Percentiles rank a stretch among this genome's conserved stretches.
phyloP scores from a whole-genome alignment of 2,329 filamentous ascomycete genomes.

The Pyricularia sp. region DNA sequence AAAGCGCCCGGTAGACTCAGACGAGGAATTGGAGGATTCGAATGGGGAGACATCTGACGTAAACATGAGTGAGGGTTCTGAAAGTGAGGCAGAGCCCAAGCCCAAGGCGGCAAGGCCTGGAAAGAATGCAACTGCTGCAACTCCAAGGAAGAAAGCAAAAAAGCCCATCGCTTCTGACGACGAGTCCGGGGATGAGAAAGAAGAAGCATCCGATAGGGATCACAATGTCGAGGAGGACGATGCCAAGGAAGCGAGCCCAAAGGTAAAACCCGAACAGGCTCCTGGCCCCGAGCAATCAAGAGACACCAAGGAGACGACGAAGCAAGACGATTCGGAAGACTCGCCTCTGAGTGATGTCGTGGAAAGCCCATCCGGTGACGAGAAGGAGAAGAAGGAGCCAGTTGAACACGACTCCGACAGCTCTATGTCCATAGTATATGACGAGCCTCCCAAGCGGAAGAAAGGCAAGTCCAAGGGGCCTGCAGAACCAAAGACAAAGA shows the following conservation, averaged over 20 bases:
- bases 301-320: conserved; percentile 12
- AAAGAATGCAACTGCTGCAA: background rate
- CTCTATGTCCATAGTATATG: conserved; percentile 68
- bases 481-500: conserved; percentile 1
- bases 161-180: background rate
- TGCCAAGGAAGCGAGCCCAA: conserved; percentile 16
- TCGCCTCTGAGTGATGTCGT: conserved; percentile 8
- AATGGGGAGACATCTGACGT: conserved; percentile 8
- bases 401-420: conserved; percentile 30
- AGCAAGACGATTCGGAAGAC: conserved; percentile 8
- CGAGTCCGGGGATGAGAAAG: background rate
- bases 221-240: conserved; percentile 14
- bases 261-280: conserved; percentile 13
- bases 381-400: conserved; percentile 6
- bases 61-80: conserved; percentile 6
- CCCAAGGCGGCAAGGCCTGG: background rate
- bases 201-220: conserved; percentile 1
- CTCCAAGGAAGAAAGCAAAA: background rate
- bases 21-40: conserved; percentile 18
- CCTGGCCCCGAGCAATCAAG: conserved; percentile 11
- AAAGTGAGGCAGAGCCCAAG: background rate
- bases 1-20: conserved; percentile 18
- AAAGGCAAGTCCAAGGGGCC: conserved; percentile 10
- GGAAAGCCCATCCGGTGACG: conserved; percentile 4
- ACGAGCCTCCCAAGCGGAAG: conserved; percentile 47